Evolutionary conservation across 164 flowering plant species (phyloP), one percentile per base, ranked within the genome.

Genomic region (Pachysandra terminalis): DNA sequence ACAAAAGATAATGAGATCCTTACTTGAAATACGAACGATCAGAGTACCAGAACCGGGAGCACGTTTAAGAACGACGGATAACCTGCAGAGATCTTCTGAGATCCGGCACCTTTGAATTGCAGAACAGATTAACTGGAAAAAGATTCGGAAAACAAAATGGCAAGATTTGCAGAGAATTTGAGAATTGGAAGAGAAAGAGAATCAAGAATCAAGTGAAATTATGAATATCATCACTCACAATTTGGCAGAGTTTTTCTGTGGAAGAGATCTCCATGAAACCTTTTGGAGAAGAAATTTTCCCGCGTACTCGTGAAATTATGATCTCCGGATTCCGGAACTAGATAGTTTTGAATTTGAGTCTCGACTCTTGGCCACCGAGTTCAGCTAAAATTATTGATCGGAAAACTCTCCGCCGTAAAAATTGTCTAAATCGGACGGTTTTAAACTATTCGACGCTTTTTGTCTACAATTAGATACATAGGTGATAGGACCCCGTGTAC

Each of bases 31-130:
- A 26, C 62, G 80, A 73, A 80, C 49, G 24, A 57, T 25, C 4
- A 78, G 71, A 66, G 72, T 76, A 79, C 74, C 68, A 57, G 80
- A 64, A 32, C 60, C 71, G 0, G 76, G 59, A 62, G 63, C 74
- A 56, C 64, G 19, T 64, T 78, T 83, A 64, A 88, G 76, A 66
- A 77, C 45, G 54, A 84, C 78, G 0, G 90, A 82, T 56, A 88
- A 68, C 59, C 88, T 76, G 80, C 90, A 90, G n/a, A 84, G 76
- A 59, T 79, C 75, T 28, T 79, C 85, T 19, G 84, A 82, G 64
- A 74, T 60, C 22, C 89, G 86, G 78, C 96, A 90, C 71, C 96
- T 71, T 77, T 75, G 89, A 72, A 85, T 79, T 25, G 96, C 85
- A 3, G 68, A 77, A 59, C 82, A 77, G 51, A 88, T 83, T 41